These are phyloP conservation scores for Lolium perenne DNA, from an alignment of 176 grass and related monocot species.

Conservation along the genomic window DNA sequence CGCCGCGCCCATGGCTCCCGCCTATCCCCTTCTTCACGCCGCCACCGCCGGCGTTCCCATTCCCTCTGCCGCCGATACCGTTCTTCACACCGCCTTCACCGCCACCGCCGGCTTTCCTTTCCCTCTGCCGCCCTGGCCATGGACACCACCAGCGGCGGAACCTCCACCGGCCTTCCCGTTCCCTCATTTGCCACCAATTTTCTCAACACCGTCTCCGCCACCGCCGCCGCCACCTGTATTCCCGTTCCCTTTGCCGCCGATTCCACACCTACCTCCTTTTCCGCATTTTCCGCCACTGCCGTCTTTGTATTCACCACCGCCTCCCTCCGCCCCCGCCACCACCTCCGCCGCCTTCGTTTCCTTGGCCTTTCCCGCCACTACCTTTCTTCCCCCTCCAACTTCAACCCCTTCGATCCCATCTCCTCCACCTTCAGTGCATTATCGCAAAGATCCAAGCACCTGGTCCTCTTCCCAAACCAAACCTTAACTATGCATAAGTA, in stretches of 20 bases:
- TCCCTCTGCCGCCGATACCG: conserved; percentile 54
- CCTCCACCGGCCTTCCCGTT: conserved; percentile 48
- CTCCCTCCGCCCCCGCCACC: conserved; percentile 36
- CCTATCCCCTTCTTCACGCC: conserved; percentile 75
- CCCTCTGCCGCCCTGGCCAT: conserved; percentile 50
- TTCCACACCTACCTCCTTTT: conserved; percentile 56
- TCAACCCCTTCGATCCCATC: conserved; percentile 43
- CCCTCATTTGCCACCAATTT: conserved; percentile 51
- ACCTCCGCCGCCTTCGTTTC: conserved; percentile 46
- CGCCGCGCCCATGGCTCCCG: conserved; percentile 65
- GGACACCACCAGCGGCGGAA: conserved; percentile 22
- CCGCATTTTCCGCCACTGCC: conserved; percentile 47
- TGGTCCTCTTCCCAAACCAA: conserved; percentile 33
- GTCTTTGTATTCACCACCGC: conserved; percentile 40
- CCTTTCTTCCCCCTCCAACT: conserved; percentile 47
- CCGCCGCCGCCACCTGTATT: conserved; percentile 35
- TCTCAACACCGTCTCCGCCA: conserved; percentile 37
- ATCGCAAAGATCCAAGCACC: conserved; percentile 46
- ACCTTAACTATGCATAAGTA: conserved; percentile 25
- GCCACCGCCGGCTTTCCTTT: conserved; percentile 52
- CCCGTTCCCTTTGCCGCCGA: conserved; percentile 45
- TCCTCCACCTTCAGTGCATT: conserved; percentile 39
- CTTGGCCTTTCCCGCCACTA: conserved; percentile 67
- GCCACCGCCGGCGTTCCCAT: conserved; percentile 52
- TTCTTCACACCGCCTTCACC: conserved; percentile 54